Evolutionary conservation across 1,139 yeast genomes (phyloP), one percentile per base, ranked within the genome.

Genomic region (Arxiozyma telluris): DNA sequence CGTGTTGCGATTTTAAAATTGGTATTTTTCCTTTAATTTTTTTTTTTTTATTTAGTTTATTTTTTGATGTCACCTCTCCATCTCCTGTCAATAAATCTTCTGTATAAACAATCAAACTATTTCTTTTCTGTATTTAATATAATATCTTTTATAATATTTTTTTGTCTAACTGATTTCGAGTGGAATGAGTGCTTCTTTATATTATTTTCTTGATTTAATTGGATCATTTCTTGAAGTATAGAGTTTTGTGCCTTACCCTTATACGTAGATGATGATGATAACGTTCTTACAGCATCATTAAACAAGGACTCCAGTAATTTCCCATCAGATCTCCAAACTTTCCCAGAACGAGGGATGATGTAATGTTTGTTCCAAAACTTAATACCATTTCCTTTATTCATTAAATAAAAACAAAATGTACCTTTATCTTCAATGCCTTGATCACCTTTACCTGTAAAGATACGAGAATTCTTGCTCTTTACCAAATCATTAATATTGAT

Each of bases 341-440:
- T 53, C 20, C 70, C 71, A 15, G 68, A 59, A 45, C 71, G 61
- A 17, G 67, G 61, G 18, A 66, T 52, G n/a, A 67, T 59, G 50
- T 61, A 66, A 30, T 59, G 55, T 41, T 57, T 63, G 27, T 61
- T 51, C 56, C 61, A 55, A 54, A 59, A 52, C 22, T 34, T 34
- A 55, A 54, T 49, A 51, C 59, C 17, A 52, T 52, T 54, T 49
- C 64, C 66, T 25, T 55, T 46, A 46, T 46, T 34, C 15, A 20
- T 55, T 11, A 67, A 55, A 45, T 60, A 61, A 54, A 66, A 66
- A 1, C 60, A 58, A 49, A 62, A 63, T 1, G 70, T 61, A 1
- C 61, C 58, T 34, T 57, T 61, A 54, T 67, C 69, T 18, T 65
- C 70, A 20, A 65, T 58, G n/a, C 70, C 69, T 49, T 65, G 67